These are phyloP conservation scores for Cyphellophora attinorum DNA, from an alignment of 2,329 filamentous ascomycete genomes.

Conservation along the genomic window DNA sequence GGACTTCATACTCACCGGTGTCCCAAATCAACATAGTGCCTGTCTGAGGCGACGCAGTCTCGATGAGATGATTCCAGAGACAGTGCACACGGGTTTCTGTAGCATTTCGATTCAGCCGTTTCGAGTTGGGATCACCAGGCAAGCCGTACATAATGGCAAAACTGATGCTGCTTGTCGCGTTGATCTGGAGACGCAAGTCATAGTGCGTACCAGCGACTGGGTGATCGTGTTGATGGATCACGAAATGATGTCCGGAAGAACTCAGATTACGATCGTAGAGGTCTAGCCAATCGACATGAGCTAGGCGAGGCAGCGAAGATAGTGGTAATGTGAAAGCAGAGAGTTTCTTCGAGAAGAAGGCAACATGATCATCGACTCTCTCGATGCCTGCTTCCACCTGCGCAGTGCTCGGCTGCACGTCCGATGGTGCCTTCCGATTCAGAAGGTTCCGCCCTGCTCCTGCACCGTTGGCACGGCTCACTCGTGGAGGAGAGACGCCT, in stretches of 20 bases:
- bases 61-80: conserved; percentile 54
- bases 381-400: conserved; percentile 44
- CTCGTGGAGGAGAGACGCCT: too few relatives aligned
- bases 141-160: conserved; percentile 57
- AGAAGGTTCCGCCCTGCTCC: too few relatives aligned
- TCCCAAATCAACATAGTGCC: conserved; percentile 56
- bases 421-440: too few relatives aligned
- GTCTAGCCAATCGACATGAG: conserved; percentile 31
- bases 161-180: conserved; percentile 54
- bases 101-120: conserved; percentile 47
- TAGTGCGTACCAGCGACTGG: conserved; percentile 60
- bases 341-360: conserved; percentile 37
- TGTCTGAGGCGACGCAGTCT: conserved; percentile 45
- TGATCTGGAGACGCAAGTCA: conserved; percentile 62
- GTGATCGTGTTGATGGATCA: conserved; percentile 66
- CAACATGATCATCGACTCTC: conserved; percentile 37
- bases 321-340: conserved; percentile 20
- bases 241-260: conserved; percentile 46
- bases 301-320: conserved; percentile 23
- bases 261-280: conserved; percentile 41
- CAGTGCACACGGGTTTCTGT: conserved; percentile 55
- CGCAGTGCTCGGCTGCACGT: conserved; percentile 21
- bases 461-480: too few relatives aligned
- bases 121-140: conserved; percentile 49
- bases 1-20: conserved; percentile 48